Percentiles rank a stretch among this genome's conserved stretches.
These are phyloP conservation scores for Vitis labrusca DNA, from an alignment of 164 flowering plant species.

Conservation along the genomic window DNA sequence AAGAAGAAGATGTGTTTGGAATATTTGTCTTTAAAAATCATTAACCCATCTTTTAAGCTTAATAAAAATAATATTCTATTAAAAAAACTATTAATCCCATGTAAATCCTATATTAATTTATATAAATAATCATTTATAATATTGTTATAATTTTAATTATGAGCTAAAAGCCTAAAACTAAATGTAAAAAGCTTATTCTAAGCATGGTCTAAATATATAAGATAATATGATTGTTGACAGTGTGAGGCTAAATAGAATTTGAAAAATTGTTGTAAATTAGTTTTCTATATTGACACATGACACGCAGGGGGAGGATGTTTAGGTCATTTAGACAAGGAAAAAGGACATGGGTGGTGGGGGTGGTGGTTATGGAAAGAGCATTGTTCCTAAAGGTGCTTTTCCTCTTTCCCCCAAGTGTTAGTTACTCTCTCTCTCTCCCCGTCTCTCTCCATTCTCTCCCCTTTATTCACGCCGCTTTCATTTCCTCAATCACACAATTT, in stretches of 20 bases:
- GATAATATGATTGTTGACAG: not conserved
- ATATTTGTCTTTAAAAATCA: no score
- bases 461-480: slow-evolving; percentile 57
- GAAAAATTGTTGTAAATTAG: not conserved
- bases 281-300: no score
- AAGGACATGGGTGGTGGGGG: slow-evolving; percentile 14
- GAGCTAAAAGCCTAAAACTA: no score
- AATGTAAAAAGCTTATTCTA: no score
- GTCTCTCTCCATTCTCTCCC: slow-evolving; percentile 21
- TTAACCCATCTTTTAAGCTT: no score
- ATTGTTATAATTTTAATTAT: no score
- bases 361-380: slow-evolving; percentile 20
- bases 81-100: no score
- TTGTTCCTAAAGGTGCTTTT: slow-evolving; percentile 28
- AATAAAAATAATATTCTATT: no score
- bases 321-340: not conserved
- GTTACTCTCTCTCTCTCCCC: slow-evolving; percentile 12
- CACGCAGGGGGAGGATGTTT: no score
- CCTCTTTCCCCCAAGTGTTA: slow-evolving; percentile 9
- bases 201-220: not conserved
- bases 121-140: no score
- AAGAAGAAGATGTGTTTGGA: no score
- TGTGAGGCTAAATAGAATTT: not conserved
- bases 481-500: slow-evolving; percentile 13
- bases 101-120: no score